phyloP scores from a whole-genome alignment of 1,284 basidiomycete species.

The Ustilago bromivora region DNA sequence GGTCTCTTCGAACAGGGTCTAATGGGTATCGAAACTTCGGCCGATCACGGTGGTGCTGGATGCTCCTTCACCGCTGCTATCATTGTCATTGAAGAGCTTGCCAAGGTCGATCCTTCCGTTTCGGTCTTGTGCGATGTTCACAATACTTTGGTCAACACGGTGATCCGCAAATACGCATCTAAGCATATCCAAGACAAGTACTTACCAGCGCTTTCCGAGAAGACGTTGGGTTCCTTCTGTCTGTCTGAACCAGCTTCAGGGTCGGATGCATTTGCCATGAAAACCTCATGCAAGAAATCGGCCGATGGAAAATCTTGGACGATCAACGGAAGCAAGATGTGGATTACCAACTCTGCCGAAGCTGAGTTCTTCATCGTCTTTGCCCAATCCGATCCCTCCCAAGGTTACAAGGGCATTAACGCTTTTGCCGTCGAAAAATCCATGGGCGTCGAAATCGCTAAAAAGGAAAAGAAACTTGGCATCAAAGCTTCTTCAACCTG shows the following conservation, averaged over 20 bases:
- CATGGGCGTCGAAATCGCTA: slow-evolving; percentile 96
- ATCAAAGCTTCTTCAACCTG: slow-evolving; percentile 98
- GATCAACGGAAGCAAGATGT: slow-evolving; percentile 97
- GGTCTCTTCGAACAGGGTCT: slow-evolving; percentile 96
- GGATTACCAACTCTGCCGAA: slow-evolving; percentile 98
- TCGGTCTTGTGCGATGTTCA: slow-evolving; percentile 98
- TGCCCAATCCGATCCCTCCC: slow-evolving; percentile 91
- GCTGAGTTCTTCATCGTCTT: slow-evolving; percentile 90
- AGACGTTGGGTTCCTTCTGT: slow-evolving; percentile 93
- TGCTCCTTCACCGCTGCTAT: slow-evolving; percentile 94
- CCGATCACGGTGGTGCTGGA: slow-evolving; percentile 86
- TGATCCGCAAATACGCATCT: slow-evolving; percentile 87
- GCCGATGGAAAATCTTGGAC: slow-evolving; percentile 78
- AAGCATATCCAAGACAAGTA: slow-evolving; percentile 88
- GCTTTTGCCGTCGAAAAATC: slow-evolving; percentile 96
- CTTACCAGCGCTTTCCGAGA: slow-evolving; percentile 84
- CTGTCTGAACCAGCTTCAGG: slow-evolving; percentile 92
- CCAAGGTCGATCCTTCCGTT: slow-evolving; percentile 94
- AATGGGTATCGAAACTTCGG: slow-evolving; percentile 95
- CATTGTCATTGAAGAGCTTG: slow-evolving; percentile 96
- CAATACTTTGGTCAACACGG: slow-evolving; percentile 86
- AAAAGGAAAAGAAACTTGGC: slow-evolving; percentile 98
- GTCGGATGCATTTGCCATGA: slow-evolving; percentile 95
- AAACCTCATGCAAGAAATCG: slow-evolving; percentile 89
- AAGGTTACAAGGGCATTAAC: slow-evolving; percentile 99